These are phyloP conservation scores for Colletotrichum sp. DNA, from an alignment of 2,329 filamentous ascomycete genomes.

Conservation along the genomic window DNA sequence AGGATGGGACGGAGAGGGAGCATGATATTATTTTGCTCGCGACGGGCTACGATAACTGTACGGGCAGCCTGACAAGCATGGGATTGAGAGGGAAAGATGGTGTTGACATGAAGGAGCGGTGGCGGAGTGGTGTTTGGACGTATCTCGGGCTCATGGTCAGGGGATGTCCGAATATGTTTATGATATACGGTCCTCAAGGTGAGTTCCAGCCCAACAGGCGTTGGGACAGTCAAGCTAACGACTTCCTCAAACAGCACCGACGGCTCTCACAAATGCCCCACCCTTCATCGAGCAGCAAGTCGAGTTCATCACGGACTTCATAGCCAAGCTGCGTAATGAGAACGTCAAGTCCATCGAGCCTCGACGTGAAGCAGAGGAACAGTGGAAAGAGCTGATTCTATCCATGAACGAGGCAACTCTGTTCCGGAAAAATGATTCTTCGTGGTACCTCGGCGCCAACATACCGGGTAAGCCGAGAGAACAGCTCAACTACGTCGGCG, in stretches of 20 bases:
- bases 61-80: constrained; percentile 34
- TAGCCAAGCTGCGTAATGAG: constrained; percentile 10
- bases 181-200: constrained; percentile 29
- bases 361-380: not conserved
- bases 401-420: constrained; percentile 21
- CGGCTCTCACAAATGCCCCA: constrained; percentile 24
- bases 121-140: constrained; percentile 34
- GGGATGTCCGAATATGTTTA: constrained; percentile 25
- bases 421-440: constrained; percentile 21
- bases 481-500: constrained; percentile 23
- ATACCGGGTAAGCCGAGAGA: constrained; percentile 27
- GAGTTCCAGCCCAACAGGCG: not conserved
- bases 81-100: constrained; percentile 33
- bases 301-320: constrained; percentile 19
- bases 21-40: constrained; percentile 40
- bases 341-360: constrained; percentile 21
- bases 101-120: constrained; percentile 32
- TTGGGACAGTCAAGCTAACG: not conserved
- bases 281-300: constrained; percentile 19
- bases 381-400: constrained; percentile 20
- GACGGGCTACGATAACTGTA: constrained; percentile 38
- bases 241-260: constrained; percentile 10
- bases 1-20: constrained; percentile 39
- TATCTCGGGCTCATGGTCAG: constrained; percentile 27
- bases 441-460: constrained; percentile 27